Conservation (phyloP, 805 yeast genomes). For the Tetrapisispora taiwanensis region DNA sequence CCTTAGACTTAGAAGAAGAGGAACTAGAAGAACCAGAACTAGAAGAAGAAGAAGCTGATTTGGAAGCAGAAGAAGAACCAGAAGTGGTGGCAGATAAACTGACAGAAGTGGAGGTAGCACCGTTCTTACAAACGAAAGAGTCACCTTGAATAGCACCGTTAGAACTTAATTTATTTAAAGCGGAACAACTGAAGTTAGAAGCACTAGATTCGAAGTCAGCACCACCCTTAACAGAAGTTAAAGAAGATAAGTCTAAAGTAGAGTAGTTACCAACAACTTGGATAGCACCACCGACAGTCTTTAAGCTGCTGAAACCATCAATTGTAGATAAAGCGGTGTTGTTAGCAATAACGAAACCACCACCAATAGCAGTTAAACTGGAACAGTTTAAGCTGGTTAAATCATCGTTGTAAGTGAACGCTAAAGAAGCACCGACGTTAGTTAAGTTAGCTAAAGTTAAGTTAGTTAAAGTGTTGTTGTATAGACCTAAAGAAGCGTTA, state of each 20-base stretch:
- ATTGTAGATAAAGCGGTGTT: conserved; percentile 61
- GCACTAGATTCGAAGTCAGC: conserved; percentile 69
- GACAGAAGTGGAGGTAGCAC: conserved; percentile 40
- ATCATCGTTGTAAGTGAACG: conserved; percentile 63
- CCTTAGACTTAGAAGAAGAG: conserved; percentile 7
- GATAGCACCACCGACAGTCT: conserved; percentile 82
- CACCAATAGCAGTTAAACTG: conserved; percentile 65
- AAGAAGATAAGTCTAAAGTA: conserved; percentile 63
- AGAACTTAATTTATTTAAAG: conserved; percentile 60
- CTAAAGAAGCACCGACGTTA: conserved; percentile 69
- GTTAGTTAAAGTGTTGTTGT: conserved; percentile 54
- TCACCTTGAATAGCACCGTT: conserved; percentile 88
- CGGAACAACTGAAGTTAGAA: conserved; percentile 65
- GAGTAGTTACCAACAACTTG: conserved; percentile 69
- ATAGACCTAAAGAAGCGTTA: conserved; percentile 75
- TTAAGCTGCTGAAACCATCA: conserved; percentile 63
- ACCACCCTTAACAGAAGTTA: conserved; percentile 84
- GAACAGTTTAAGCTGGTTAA: conserved; percentile 62
- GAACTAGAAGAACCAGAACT: conserved; percentile 1
- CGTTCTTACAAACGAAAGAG: conserved; percentile 65
- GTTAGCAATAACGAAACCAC: conserved; percentile 87
- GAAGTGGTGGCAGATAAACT: conserved; percentile 24
- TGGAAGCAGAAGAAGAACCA: conserved; percentile 15
- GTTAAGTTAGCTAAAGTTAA: conserved; percentile 47
- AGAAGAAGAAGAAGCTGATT: conserved; percentile 1